A percentile compares a stretch with the other conserved stretches of the same genome.
These are phyloP conservation scores for Phanerochaete carnosa DNA, from an alignment of 768 basidiomycete genomes.

Conservation along the genomic window DNA sequence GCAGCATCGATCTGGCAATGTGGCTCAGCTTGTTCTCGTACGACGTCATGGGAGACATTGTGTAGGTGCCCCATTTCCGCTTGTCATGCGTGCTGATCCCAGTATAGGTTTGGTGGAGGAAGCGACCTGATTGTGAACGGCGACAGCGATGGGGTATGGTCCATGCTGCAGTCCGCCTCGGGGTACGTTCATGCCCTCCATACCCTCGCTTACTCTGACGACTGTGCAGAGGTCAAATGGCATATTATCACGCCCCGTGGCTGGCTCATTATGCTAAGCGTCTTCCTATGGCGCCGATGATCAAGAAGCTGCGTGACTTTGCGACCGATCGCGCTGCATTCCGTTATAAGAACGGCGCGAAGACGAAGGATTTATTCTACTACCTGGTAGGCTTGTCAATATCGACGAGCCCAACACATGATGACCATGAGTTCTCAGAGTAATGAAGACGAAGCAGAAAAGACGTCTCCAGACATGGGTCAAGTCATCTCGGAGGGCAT, in stretches of 20 bases:
- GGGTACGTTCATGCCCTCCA: slow-evolving; percentile 32
- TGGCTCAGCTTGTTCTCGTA: slow-evolving; percentile 20
- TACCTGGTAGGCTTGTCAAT: slow-evolving; percentile 29
- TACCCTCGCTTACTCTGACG: not conserved
- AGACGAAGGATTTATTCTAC: slow-evolving; percentile 39
- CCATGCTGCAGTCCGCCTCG: slow-evolving; percentile 35
- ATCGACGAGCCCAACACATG: not conserved
- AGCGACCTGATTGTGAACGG: slow-evolving; percentile 35
- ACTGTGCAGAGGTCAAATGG: not conserved
- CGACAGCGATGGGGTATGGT: slow-evolving; percentile 9
- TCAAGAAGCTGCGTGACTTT: not conserved
- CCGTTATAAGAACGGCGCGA: slow-evolving; percentile 28
- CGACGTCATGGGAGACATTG: slow-evolving; percentile 14
- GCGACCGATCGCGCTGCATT: not conserved
- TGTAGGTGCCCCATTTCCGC: not conserved
- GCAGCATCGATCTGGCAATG: slow-evolving; percentile 15
- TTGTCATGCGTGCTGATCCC: not conserved
- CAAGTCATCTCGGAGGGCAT: slow-evolving; percentile 38
- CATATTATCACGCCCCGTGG: slow-evolving; percentile 11
- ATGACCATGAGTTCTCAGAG: slow-evolving; percentile 22
- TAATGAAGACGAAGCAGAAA: slow-evolving; percentile 35
- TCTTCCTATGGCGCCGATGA: not conserved
- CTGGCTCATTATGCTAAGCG: not conserved
- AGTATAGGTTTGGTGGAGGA: slow-evolving; percentile 31
- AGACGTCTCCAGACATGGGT: slow-evolving; percentile 28